Evolutionary conservation across 1,284 basidiomycete genomes (phyloP), one percentile per base, ranked within the genome.

Genomic region (Caloboletus inedulis): DNA sequence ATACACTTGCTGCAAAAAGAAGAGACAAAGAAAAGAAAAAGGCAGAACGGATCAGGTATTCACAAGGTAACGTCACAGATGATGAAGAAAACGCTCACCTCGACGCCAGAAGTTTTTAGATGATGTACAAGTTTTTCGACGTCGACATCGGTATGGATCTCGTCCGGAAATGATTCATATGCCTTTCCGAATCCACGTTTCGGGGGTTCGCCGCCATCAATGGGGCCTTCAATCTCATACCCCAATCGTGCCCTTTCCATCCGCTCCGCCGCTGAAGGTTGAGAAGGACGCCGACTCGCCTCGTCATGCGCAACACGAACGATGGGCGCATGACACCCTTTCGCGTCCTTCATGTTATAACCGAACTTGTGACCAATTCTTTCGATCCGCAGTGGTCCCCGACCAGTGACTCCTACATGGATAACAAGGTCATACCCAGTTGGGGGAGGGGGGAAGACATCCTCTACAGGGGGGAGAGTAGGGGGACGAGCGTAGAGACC

Each of bases 391-490:
- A 89, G 66, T 0, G 79, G 76, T 0, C 87, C 87, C 13, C 82
- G 75, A 7, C 80, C 79, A 2, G 84, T 85, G 13, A 84, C 81
- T 9, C 87, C 87, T 34, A 89, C 73, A 60, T 89, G 87, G 59
- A 89, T 77, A 45, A 89, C 77, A 56, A 89, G 80, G 63, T 89
- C 87, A 60, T 84, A 89, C n/a, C 85, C 84, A 45, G 71, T 72
- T 21, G 71, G 65, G 2, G 85, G 85, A 37, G 72, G 52, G 12
- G 72, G 64, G 19, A 70, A 69, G 1, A 65, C 50, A 37, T 73
- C 67, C 16, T 65, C 65, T 33, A 67, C 54, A 29, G 62, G 43
- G 6, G 84, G 83, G 9, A 88, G 70, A 19, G 74, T 59, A 7
- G 87, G 87, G 0, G 87, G 86, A 6, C 77, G 74, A 14, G 76